phyloP scores from a whole-genome alignment of 768 basidiomycete genomes.

The Lactifluus hygrophoroides region DNA sequence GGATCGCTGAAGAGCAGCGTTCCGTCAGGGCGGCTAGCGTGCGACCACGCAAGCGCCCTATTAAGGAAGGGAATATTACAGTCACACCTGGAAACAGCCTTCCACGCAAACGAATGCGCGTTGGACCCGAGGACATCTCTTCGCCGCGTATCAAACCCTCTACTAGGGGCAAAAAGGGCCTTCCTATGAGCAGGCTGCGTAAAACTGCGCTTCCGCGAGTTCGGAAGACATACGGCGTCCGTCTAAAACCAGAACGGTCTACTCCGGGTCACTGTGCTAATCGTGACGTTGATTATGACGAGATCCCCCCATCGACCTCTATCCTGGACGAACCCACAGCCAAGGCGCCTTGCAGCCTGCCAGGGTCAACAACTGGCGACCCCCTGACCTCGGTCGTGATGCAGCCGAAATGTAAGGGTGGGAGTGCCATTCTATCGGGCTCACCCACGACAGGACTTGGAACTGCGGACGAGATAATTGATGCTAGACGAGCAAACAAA shows the following conservation, averaged over 20 bases:
- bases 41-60: not conserved
- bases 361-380: not conserved
- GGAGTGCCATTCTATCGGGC: not conserved
- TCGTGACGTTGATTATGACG: slow-evolving; percentile 17
- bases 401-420: slow-evolving; percentile 1
- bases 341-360: not conserved
- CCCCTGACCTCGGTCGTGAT: not conserved
- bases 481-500: not conserved
- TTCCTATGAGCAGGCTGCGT: not conserved
- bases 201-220: not conserved
- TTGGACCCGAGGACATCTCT: not conserved
- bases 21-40: not conserved
- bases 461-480: not conserved
- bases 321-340: not conserved
- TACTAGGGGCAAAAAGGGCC: slow-evolving; percentile 1
- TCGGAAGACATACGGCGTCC: slow-evolving; percentile 15
- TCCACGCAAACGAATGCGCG: slow-evolving; percentile 4
- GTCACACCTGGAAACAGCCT: not conserved
- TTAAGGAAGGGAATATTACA: not conserved
- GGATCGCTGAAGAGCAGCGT: not conserved
- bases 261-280: not conserved
- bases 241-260: slow-evolving; percentile 1
- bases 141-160: not conserved
- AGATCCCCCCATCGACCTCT: slow-evolving; percentile 12
- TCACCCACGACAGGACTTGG: not conserved